Conservation (phyloP, 202 grass and related monocot genomes). For the Panicum hallii region DNA sequence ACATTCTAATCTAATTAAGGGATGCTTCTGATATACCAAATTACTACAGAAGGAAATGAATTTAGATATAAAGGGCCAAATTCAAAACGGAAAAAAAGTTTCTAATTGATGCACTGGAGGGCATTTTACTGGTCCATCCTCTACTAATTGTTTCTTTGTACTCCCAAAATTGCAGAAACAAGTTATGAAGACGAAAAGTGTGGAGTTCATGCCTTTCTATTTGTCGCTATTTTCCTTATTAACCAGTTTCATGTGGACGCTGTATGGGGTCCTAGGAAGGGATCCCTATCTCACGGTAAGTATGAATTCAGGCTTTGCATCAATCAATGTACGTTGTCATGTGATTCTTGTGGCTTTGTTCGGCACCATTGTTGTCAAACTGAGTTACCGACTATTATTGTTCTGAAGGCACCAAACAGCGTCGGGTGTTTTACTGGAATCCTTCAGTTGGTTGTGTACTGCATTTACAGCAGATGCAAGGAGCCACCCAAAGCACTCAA, state of each 20-base stretch:
- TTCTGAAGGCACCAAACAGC: constrained; percentile 64
- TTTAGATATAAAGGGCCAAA: background rate
- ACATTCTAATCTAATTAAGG: background rate
- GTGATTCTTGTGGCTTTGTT: background rate
- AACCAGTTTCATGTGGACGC: constrained; percentile 62
- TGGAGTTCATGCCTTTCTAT: constrained; percentile 90
- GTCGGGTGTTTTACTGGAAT: constrained; percentile 65
- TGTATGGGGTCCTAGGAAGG: constrained; percentile 70
- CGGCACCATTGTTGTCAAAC: background rate
- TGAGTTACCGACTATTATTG: constrained; percentile 30
- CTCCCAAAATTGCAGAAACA: constrained; percentile 59
- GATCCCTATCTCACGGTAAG: constrained; percentile 58
- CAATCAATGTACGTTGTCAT: background rate
- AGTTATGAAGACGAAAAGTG: constrained; percentile 77
- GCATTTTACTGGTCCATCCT: background rate
- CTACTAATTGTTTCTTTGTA: background rate
- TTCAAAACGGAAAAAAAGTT: background rate
- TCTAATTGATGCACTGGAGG: background rate
- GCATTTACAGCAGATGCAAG: constrained; percentile 62
- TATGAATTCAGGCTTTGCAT: background rate
- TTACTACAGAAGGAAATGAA: background rate
- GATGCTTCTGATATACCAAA: background rate
- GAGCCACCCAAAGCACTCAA: constrained; percentile 27
- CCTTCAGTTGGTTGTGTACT: constrained; percentile 73
- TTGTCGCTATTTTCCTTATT: constrained; percentile 78